A percentile compares a stretch with the other conserved stretches of the same genome.
These are phyloP conservation scores for Heterobasidion occidentale DNA, from an alignment of 1,284 basidiomycete genomes.

Conservation along the genomic window DNA sequence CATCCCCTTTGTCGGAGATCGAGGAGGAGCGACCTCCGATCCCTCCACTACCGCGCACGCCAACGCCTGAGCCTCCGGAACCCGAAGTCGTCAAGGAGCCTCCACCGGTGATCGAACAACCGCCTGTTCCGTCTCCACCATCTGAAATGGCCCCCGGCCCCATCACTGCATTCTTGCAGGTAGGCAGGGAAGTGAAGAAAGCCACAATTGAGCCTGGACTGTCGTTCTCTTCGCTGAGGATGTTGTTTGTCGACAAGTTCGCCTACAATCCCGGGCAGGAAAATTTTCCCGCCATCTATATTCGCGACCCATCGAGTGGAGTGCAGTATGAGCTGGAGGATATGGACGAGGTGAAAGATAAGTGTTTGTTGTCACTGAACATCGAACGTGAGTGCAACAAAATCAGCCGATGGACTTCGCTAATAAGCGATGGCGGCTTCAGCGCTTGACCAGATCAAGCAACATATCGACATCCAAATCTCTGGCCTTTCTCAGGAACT, in stretches of 20 bases:
- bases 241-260: constrained; percentile 94
- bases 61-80: constrained; percentile 13
- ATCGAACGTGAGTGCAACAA: constrained; percentile 79
- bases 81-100: constrained; percentile 1
- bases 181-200: constrained; percentile 92
- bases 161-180: constrained; percentile 80
- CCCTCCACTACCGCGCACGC: constrained; percentile 20
- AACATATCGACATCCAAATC: constrained; percentile 92
- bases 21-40: constrained; percentile 6
- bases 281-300: constrained; percentile 94
- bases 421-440: constrained; percentile 4
- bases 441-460: constrained; percentile 98
- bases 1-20: constrained; percentile 11
- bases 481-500: constrained; percentile 83
- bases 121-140: constrained; percentile 3
- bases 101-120: neutral
- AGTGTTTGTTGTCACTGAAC: constrained; percentile 84
- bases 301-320: constrained; percentile 85
- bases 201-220: constrained; percentile 64
- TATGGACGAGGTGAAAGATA: constrained; percentile 87
- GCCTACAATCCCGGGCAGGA: constrained; percentile 90
- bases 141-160: constrained; percentile 23
- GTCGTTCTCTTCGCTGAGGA: constrained; percentile 66
- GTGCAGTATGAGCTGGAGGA: constrained; percentile 97
- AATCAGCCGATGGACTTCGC: neutral